Conservation (phyloP, 208 protist genomes). For the Trypanosoma theileri region DNA sequence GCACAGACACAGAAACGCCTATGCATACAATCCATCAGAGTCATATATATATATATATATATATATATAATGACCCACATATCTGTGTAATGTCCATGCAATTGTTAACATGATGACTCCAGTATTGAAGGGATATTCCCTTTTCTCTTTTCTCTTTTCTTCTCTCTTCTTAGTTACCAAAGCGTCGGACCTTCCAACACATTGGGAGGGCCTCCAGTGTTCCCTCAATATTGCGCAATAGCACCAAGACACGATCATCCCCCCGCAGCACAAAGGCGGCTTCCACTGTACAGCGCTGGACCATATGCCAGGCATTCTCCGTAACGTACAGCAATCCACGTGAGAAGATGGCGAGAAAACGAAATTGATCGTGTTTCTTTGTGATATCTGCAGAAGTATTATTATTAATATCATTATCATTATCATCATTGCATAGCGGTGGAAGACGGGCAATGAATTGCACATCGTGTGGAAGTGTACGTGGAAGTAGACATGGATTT, state of each 20-base stretch:
- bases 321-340: slow-evolving; percentile 62
- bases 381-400: neutral
- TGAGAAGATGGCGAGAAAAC: slow-evolving; percentile 66
- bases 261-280: slow-evolving; percentile 64
- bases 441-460: slow-evolving; percentile 26
- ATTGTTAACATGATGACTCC: neutral
- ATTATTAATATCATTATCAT: neutral
- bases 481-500: slow-evolving; percentile 7
- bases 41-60: too few relatives aligned
- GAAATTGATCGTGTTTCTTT: neutral
- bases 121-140: neutral
- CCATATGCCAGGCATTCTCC: slow-evolving; percentile 66
- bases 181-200: slow-evolving; percentile 89
- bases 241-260: slow-evolving; percentile 51
- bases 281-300: slow-evolving; percentile 58
- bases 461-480: slow-evolving; percentile 28
- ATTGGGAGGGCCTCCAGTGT: slow-evolving; percentile 77
- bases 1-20: neutral
- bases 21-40: too few relatives aligned
- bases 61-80: too few relatives aligned
- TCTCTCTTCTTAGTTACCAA: slow-evolving; percentile 62
- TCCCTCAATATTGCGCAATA: slow-evolving; percentile 85
- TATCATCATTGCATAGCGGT: neutral
- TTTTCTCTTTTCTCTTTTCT: slow-evolving; percentile 11
- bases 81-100: neutral